Evolutionary conservation across 1,139 yeast species (phyloP), one percentile per base, ranked within the genome.

Genomic region (Debaryomyces singareniensis): DNA sequence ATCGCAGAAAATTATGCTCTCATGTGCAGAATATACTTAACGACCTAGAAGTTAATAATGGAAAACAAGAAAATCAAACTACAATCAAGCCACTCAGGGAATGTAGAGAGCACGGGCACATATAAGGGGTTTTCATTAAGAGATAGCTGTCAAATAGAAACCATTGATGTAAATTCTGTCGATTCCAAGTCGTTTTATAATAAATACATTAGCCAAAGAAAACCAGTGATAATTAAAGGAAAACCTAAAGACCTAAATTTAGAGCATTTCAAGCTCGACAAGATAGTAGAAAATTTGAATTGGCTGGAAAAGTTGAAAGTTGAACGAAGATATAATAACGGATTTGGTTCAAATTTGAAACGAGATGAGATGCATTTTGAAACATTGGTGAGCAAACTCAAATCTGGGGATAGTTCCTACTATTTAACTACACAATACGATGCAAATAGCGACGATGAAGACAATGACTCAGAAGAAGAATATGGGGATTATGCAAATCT

Each of bases 391-490:
- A 45, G 51, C 1, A 55, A 54, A 35, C 45, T 77, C 16, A 34
- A 42, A 9, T 32, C 40, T 3, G 76, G 72, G 0, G 66, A 65
- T 7, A 63, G 57, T 15, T 57, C 57, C 1, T 63, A 68, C 36
- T 80, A 80, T 40, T 58, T 79, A 45, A 80, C 87, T 0, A 80
- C 89, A 0, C 89, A 80, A 40, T 80, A 80, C 46, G 64, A 51
- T 3, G 42, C 32, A 7, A 34, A 29, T 3, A 35, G 32, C n/a
- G 40, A 34, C 4, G 43, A 33, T 11, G 38, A 33, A 3, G 34
- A 29, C 2, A 38, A 30, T 1, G 44, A 36, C 2, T n/a, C n/a
- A n/a, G n/a, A n/a, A 63, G 53, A 50, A 6, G 50, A 42, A 5
- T 49, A 44, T 1, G 49, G 39, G 2, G 39, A 32, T 4, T 48